Evolutionary conservation across 352 stramenopile species (phyloP).

Genomic region (Phytophthora idaei): DNA sequence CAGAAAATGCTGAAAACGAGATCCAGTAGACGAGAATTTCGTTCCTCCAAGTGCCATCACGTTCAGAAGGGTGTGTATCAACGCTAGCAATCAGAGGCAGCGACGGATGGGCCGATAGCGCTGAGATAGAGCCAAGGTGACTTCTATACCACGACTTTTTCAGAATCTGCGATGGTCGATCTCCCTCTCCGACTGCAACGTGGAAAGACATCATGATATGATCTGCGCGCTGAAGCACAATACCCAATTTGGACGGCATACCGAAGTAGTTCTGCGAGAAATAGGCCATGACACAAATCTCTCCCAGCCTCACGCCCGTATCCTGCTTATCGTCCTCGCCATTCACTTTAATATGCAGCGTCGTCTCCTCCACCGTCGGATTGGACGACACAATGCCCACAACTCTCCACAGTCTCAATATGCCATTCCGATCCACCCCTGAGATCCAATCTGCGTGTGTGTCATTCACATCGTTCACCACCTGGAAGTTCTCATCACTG

Average conservation of each 20-base stretch:
- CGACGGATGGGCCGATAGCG: conserved; percentile 77
- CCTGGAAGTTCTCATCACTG: conserved; percentile 76
- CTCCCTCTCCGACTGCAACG: conserved; percentile 50
- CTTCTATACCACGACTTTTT: conserved; percentile 85
- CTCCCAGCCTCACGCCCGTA: conserved; percentile 37
- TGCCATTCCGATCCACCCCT: conserved; percentile 62
- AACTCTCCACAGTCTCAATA: conserved; percentile 76
- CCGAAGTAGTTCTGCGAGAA: conserved; percentile 78
- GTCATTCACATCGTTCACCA: conserved; percentile 44
- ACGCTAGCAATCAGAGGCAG: conserved; percentile 78
- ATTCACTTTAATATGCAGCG: conserved; percentile 76
- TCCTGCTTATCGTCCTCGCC: conserved; percentile 42
- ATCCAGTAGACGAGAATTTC: conserved; percentile 87
- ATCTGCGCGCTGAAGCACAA: conserved; percentile 76
- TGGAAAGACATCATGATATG: conserved; percentile 82
- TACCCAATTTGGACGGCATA: conserved; percentile 72
- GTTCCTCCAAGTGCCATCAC: conserved; percentile 29
- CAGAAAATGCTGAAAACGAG: conserved; percentile 84
- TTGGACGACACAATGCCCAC: conserved; percentile 42
- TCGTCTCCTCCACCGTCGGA: conserved; percentile 58
- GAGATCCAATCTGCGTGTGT: conserved; percentile 78
- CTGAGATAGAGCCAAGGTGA: conserved; percentile 69
- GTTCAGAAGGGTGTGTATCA: conserved; percentile 36
- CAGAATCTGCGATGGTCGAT: conserved; percentile 53
- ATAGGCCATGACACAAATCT: conserved; percentile 82